Evolutionary conservation across 2,329 filamentous ascomycete species (phyloP), one percentile per base, ranked within the genome.

Genomic region (Ceratocystis colombiana): DNA sequence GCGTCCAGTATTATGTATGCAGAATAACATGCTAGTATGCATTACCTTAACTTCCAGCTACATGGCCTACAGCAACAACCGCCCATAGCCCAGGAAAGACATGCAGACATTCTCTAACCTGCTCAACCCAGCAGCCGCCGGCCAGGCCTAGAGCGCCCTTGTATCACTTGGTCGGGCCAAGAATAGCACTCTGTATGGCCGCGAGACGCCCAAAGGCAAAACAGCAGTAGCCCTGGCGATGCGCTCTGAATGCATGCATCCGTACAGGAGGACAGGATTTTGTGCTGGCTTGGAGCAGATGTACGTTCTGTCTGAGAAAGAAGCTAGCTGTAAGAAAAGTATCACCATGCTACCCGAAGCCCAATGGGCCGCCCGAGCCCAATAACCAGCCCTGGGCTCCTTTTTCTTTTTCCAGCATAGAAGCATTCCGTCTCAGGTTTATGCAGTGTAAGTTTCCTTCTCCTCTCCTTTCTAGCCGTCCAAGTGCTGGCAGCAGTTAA

Each of bases 201-300:
- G 48, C n/a, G 25, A 30, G 53, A 57, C 10, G 25, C 53, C 53
- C 12, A 57, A 7, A 33, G 28, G 1, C 22, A 17, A 57, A 53
- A 57, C 25, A 25, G 30, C 28, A 57, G 30, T 25, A 57, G 53
- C 53, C 25, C 53, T 57, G 1, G 53, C 53, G 53, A 57, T 57
- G 53, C 53, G 53, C 53, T 17, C 53, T 28, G 53, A n/a, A 33
- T 57, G 53, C 22, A 33, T 25, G 22, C 28, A 5, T 30, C 53
- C 53, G 53, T 20, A 8, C 48, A 33, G 10, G 12, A 57, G n/a
- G n/a, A 53, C n/a, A 1, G n/a, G 2, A 22, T 20, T 53, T 25
- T 20, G 48, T 25, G 48, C 48, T 53, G 48, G 7, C n/a, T 3
- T 3, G 20, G 22, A 25, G 7, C 6, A 8, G n/a, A 22, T 53